These are phyloP conservation scores for Thielaviopsis punctulata DNA, from an alignment of 2,329 filamentous ascomycete species.

Conservation along the genomic window DNA sequence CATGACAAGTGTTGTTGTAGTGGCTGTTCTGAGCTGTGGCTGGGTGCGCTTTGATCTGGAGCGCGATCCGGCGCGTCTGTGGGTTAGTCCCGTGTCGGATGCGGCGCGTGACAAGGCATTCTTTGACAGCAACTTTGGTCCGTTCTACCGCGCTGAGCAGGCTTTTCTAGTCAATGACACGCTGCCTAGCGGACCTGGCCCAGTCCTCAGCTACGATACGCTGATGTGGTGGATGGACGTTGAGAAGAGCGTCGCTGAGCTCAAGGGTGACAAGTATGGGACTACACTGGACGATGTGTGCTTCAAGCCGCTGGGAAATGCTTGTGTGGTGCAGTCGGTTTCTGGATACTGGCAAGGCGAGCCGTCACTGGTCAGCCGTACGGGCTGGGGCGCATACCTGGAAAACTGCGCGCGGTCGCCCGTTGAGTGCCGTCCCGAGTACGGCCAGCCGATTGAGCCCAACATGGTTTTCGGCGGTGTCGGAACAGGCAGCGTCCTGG, in stretches of 20 bases:
- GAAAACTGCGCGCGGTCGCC: slow-evolving; percentile 61
- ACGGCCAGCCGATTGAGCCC: slow-evolving; percentile 74
- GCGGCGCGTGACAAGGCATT: slow-evolving; percentile 87
- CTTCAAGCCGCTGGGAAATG: slow-evolving; percentile 79
- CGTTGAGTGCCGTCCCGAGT: slow-evolving; percentile 71
- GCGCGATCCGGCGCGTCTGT: slow-evolving; percentile 74
- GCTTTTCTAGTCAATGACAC: slow-evolving; percentile 87
- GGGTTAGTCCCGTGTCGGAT: slow-evolving; percentile 87
- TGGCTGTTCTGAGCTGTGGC: slow-evolving; percentile 65
- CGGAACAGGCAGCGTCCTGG: slow-evolving; percentile 41
- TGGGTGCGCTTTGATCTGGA: slow-evolving; percentile 85
- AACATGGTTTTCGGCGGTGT: slow-evolving; percentile 77
- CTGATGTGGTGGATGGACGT: slow-evolving; percentile 88
- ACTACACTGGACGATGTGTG: slow-evolving; percentile 70
- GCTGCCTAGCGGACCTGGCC: slow-evolving; percentile 40
- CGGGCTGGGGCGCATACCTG: slow-evolving; percentile 56
- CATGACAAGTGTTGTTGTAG: slow-evolving; percentile 51
- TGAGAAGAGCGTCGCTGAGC: slow-evolving; percentile 55
- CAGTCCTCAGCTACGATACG: slow-evolving; percentile 77
- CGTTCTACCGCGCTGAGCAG: slow-evolving; percentile 90
- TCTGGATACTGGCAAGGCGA: slow-evolving; percentile 69
- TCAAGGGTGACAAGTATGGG: slow-evolving; percentile 52
- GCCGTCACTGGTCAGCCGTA: slow-evolving; percentile 40
- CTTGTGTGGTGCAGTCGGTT: slow-evolving; percentile 86
- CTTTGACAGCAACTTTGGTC: slow-evolving; percentile 84